Evolutionary conservation across 2,329 filamentous ascomycete genomes (phyloP), one percentile per base, ranked within the genome.

Genomic region (Aspergillus aculeatus): DNA sequence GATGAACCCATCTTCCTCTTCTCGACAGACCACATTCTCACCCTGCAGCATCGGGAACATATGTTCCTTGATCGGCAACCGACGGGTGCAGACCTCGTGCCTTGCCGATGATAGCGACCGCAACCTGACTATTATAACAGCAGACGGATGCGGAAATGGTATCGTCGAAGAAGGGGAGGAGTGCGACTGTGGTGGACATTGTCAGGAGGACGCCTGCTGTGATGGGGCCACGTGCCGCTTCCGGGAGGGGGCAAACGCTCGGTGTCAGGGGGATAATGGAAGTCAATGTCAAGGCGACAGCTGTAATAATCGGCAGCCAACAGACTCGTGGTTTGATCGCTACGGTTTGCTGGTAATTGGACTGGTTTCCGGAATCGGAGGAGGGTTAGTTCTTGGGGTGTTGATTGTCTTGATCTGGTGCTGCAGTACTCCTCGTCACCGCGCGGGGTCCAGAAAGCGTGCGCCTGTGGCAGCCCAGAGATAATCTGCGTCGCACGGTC

Each of bases 161-260:
- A 96, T 96, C 64, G 92, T 96, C 50, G 93, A 96, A 76, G 78
- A 83, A 7, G 92, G 90, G 61, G 93, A 97, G 76, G 89, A 96
- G 48, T 97, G 93, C 75, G 93, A 97, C 76, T 96, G 93, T 71
- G 93, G 93, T 56, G 77, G 79, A 4, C 74, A 78, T 4, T 68
- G 66, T 21, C 54, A 57, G 26, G 59, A 57, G 2, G 62, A 60
- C 38, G 4, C 16, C 2, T 70, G 67, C 57, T 69, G 67, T 16
- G 62, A 69, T 9, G 26, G 26, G 26, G 26, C 7, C 29, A 68
- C 66, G 2, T 70, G 66, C 47, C 64, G 63, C 5, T 62, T 59
- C 32, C 29, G 53, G 2, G 58, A 47, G 6, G 59, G 54, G 3
- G 60, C 62, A 57, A 0, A 26, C 41, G 4, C 64, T 57, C 16